Percentiles rank a stretch among this genome's conserved stretches.
Evolutionary conservation across 2,329 filamentous ascomycete genomes (phyloP).

Genomic region (Mycosphaerella sp.): DNA sequence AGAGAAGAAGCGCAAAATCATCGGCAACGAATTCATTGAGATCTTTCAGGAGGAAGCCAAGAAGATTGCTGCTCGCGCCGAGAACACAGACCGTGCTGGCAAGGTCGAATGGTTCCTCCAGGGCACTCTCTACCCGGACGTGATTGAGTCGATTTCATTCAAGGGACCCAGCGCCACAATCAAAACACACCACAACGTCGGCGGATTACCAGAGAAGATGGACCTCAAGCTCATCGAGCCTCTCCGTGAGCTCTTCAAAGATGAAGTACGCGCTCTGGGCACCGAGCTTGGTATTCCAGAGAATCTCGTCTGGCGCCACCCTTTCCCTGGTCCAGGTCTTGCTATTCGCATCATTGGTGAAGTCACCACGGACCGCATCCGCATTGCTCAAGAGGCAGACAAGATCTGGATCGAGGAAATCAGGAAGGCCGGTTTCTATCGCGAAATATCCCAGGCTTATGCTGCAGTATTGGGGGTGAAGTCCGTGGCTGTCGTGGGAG

Average conservation of each 20-base stretch:
- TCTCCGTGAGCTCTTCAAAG: conserved; percentile 74
- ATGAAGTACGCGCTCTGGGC: conserved; percentile 68
- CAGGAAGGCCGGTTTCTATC: conserved; percentile 63
- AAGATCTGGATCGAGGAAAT: conserved; percentile 74
- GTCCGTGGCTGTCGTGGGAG: conserved; percentile 63
- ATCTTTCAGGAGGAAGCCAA: conserved; percentile 76
- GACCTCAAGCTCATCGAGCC: conserved; percentile 70
- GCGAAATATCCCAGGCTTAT: conserved; percentile 64
- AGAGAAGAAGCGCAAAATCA: conserved; percentile 86
- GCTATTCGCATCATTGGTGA: conserved; percentile 78
- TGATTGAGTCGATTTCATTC: conserved; percentile 66
- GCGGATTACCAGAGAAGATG: conserved; percentile 59
- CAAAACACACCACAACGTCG: conserved; percentile 70
- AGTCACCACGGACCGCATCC: conserved; percentile 70
- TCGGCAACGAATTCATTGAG: conserved; percentile 74
- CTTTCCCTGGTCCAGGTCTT: conserved; percentile 70
- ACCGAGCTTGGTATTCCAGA: conserved; percentile 64
- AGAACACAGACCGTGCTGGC: conserved; percentile 60
- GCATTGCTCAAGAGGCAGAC: conserved; percentile 72
- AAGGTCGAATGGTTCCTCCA: conserved; percentile 83
- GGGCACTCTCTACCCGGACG: conserved; percentile 74
- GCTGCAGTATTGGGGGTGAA: conserved; percentile 61
- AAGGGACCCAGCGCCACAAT: conserved; percentile 66
- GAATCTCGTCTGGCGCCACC: conserved; percentile 72
- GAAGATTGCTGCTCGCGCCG: conserved; percentile 65